Base-by-base conservation (phyloP, 805 yeast genomes). In the Candida saitoana region DNA sequence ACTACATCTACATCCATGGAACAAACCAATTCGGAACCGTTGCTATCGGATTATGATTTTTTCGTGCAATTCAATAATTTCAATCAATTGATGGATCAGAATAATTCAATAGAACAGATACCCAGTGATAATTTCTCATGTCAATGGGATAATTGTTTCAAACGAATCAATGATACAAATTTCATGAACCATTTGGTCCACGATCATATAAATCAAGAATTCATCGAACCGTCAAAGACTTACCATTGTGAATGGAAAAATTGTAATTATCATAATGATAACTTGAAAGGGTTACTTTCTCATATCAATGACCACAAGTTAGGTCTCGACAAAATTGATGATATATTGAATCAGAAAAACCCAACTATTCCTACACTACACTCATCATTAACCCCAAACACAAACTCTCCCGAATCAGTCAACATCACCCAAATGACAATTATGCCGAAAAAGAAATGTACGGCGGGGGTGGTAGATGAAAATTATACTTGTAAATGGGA, bases 231-330 rank as follows among this genome's bases (percentile, higher is more conserved):
- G 16, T 22, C 18, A 27, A 34, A 15, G 11, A 29, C 45, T 8
- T 67, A 60, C 39, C 66, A 72, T 38, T 89, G 96, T 65, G 87
- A 81, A 54, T 88, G 96, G 96, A 63, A 69, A 42, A 73, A 80
- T 41, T 89, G 96, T 70, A 64, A 74, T 34, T 86, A 72, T 55
- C 65, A 67, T 16, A 71, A 84, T 20, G 56, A 63, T 14, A 80
- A 79, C 50, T 55, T 82, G 36, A 67, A 78, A 22, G 57, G 73
- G 4, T 63, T 89, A 22, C 60, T 85, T 8, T 65, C 72, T 33
- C 96, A 88, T 62, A 52, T 69, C 38, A 51, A 54, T 36, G 40
- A 55, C 16, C 75, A 69, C 44, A 63, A 57, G 36, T 14, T 29
- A 3, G n/a, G 35, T 29, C 35, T 15, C 18, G 20, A 5, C 18